Evolutionary conservation across 225 moss, liverwort and hornwort genomes (phyloP).

Genomic region (Marchantia polymorpha): DNA sequence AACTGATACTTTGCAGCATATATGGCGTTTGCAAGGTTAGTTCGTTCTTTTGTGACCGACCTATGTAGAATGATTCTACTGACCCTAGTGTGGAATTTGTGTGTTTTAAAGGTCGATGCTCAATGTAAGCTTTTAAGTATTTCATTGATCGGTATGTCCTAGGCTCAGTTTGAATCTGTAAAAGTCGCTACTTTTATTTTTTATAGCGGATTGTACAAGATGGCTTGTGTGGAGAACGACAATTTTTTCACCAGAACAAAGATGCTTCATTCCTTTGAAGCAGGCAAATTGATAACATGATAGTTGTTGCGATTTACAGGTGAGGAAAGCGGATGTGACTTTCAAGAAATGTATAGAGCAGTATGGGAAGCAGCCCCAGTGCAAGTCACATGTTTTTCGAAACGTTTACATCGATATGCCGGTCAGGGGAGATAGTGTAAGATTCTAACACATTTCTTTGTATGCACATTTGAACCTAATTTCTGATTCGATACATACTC

Average conservation of each 20-base stretch:
- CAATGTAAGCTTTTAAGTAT: no score
- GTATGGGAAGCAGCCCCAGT: slow-evolving; percentile 89
- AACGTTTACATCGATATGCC: slow-evolving; percentile 79
- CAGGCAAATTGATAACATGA: background rate
- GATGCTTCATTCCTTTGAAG: background rate
- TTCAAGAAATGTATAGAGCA: slow-evolving; percentile 91
- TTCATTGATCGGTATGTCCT: background rate
- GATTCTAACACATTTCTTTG: background rate
- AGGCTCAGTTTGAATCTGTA: background rate
- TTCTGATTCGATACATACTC: no score
- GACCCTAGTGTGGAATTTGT: background rate
- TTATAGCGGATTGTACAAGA: background rate
- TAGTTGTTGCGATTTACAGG: slow-evolving; percentile 43
- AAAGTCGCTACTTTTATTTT: background rate
- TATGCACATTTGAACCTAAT: background rate
- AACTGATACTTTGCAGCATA: slow-evolving; percentile 85
- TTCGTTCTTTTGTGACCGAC: no score
- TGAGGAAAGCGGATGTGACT: slow-evolving; percentile 86
- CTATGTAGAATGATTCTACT: background rate
- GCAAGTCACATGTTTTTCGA: slow-evolving; percentile 82
- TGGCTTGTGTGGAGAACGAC: background rate
- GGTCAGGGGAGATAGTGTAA: slow-evolving; percentile 64
- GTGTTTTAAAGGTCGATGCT: background rate
- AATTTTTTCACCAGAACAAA: background rate
- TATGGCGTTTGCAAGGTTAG: slow-evolving; percentile 96